These are phyloP conservation scores for Calonectria fujianensis DNA, from an alignment of 2,329 filamentous ascomycete genomes.

Conservation along the genomic window DNA sequence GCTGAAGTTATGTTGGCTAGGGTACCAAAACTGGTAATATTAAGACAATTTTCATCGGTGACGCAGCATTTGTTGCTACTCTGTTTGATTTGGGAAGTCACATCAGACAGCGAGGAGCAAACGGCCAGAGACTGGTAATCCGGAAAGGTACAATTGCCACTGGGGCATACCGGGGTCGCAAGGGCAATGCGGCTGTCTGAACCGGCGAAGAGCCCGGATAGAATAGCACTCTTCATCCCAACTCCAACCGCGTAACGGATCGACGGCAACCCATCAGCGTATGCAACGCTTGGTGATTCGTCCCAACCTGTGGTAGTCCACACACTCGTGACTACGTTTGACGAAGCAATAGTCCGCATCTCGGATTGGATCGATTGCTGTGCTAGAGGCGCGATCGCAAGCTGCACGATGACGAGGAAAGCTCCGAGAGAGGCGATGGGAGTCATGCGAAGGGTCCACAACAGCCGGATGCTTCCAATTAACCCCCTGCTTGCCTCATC, in stretches of 20 bases:
- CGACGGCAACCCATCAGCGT: not conserved
- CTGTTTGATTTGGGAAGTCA: not conserved
- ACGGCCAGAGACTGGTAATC: not conserved
- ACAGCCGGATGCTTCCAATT: not conserved
- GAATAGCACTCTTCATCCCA: not conserved
- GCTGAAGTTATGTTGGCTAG: not conserved
- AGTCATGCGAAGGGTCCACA: not conserved
- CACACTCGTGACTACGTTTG: not conserved
- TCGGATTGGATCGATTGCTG: not conserved
- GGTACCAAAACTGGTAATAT: not conserved
- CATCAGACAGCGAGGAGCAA: not conserved
- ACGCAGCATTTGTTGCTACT: not conserved
- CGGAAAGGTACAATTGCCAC: not conserved
- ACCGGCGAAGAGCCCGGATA: not conserved
- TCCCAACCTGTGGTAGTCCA: not conserved
- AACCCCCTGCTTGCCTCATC: not conserved
- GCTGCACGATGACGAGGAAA: not conserved
- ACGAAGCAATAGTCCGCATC: not conserved
- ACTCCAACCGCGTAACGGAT: not conserved
- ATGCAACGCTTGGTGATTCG: not conserved
- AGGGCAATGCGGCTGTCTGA: not conserved
- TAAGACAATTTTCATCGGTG: not conserved
- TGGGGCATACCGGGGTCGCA: not conserved
- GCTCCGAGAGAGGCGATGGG: not conserved
- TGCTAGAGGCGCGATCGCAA: not conserved